Evolutionary conservation across 2,329 filamentous ascomycete species (phyloP).

Genomic region (Rhexocercosporidium sp.): DNA sequence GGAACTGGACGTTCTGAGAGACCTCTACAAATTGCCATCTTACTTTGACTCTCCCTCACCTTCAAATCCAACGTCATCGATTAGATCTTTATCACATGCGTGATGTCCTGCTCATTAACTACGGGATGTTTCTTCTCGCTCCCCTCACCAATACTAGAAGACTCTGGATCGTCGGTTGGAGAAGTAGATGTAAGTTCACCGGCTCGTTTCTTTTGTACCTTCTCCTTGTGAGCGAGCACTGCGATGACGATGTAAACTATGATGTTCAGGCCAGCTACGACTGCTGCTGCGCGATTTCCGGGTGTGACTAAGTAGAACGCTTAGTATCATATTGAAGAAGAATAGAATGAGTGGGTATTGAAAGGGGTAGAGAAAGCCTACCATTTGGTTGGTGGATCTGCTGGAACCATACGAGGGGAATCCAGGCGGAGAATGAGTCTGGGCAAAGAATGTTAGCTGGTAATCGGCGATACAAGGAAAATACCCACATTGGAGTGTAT

Average conservation of each 20-base stretch:
- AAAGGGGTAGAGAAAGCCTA: constrained; percentile 60
- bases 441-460: constrained; percentile 45
- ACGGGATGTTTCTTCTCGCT: constrained; percentile 20
- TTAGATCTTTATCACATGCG: not conserved
- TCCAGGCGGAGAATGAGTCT: constrained; percentile 57
- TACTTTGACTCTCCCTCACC: not conserved
- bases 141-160: not conserved
- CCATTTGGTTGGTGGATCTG: constrained; percentile 61
- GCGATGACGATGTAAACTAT: constrained; percentile 25
- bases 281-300: constrained; percentile 27
- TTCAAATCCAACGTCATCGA: not conserved
- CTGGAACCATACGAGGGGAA: constrained; percentile 70
- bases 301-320: constrained; percentile 19
- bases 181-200: constrained; percentile 12
- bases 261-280: constrained; percentile 27
- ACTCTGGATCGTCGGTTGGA: not conserved
- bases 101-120: constrained; percentile 7
- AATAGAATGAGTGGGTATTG: constrained; percentile 40
- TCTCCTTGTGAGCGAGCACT: constrained; percentile 26
- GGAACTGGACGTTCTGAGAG: no score
- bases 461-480: constrained; percentile 42
- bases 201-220: constrained; percentile 24
- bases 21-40: no score
- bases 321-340: not conserved
- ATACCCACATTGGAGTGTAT: constrained; percentile 52